phyloP scores from a whole-genome alignment of 2,329 filamentous ascomycete genomes.

The Penicillium brasilianum region DNA sequence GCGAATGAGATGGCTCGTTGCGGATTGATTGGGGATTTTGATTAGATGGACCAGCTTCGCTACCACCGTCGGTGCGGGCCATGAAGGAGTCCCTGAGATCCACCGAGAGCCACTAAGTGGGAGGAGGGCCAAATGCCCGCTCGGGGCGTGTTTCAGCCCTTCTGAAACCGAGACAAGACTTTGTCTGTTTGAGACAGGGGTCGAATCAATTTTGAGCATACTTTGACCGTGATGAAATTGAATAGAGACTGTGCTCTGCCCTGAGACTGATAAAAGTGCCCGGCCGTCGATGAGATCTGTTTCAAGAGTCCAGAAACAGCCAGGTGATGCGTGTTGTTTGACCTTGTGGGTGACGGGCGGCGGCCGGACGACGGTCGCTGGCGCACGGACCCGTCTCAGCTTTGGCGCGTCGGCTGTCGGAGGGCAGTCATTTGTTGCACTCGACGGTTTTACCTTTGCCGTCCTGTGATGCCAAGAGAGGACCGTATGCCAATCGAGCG shows the following conservation, averaged over 20 bases:
- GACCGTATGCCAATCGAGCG: background rate
- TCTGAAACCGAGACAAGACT: slow-evolving; percentile 16
- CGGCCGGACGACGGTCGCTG: background rate
- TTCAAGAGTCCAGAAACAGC: no score
- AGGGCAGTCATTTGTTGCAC: background rate
- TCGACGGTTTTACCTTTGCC: background rate
- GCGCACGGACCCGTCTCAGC: slow-evolving; percentile 4
- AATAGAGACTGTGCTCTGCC: background rate
- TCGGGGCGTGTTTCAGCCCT: slow-evolving; percentile 24
- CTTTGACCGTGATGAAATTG: background rate
- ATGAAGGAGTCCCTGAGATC: slow-evolving; percentile 5
- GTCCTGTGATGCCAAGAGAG: slow-evolving; percentile 3
- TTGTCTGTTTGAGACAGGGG: slow-evolving; percentile 8
- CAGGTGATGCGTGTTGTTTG: no score
- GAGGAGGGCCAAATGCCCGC: background rate
- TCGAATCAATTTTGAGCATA: background rate
- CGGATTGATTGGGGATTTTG: slow-evolving; percentile 28
- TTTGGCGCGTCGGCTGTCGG: slow-evolving; percentile 4
- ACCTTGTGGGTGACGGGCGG: background rate
- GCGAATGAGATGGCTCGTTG: slow-evolving; percentile 31
- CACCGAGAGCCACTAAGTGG: background rate
- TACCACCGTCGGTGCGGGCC: slow-evolving; percentile 21
- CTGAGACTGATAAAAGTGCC: background rate
- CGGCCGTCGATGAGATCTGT: background rate
- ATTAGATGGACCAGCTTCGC: slow-evolving; percentile 21